Conservation (phyloP, 2,329 filamentous ascomycete genomes). For the Fusarium torulosum region DNA sequence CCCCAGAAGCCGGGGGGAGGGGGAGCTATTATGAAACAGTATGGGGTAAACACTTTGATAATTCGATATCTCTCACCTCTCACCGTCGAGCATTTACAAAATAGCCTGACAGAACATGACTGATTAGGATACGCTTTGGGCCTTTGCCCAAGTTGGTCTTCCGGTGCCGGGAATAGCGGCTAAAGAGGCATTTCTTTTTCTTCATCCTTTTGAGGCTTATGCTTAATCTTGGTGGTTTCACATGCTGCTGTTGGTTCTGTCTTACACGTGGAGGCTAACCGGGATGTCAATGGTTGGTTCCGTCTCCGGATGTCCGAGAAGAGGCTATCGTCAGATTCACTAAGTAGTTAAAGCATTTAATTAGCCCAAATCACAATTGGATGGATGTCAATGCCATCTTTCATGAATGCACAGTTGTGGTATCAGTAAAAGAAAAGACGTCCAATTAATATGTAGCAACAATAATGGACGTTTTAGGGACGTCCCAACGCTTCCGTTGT, state of each 20-base stretch:
- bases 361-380: not conserved
- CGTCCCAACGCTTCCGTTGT: not conserved
- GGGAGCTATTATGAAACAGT: constrained; percentile 49
- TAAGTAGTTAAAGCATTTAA: not conserved
- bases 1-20: constrained; percentile 31
- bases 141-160: no score
- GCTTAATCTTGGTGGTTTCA: not conserved
- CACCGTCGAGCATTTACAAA: constrained; percentile 35
- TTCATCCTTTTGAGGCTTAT: not conserved
- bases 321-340: constrained; percentile 9
- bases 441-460: not conserved
- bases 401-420: not conserved
- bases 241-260: constrained; percentile 2
- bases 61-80: constrained; percentile 47
- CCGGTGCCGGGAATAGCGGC: constrained; percentile 4
- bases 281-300: constrained; percentile 21
- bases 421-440: not conserved
- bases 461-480: not conserved
- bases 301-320: not conserved
- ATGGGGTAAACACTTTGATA: constrained; percentile 45
- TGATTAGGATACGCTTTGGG: not conserved
- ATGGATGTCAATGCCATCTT: not conserved
- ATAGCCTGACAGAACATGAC: not conserved
- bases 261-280: constrained; percentile 25
- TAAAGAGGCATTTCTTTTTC: constrained; percentile 18